Evolutionary conservation across 306 rosid genomes (phyloP).

Genomic region (Quercus wislizeni): DNA sequence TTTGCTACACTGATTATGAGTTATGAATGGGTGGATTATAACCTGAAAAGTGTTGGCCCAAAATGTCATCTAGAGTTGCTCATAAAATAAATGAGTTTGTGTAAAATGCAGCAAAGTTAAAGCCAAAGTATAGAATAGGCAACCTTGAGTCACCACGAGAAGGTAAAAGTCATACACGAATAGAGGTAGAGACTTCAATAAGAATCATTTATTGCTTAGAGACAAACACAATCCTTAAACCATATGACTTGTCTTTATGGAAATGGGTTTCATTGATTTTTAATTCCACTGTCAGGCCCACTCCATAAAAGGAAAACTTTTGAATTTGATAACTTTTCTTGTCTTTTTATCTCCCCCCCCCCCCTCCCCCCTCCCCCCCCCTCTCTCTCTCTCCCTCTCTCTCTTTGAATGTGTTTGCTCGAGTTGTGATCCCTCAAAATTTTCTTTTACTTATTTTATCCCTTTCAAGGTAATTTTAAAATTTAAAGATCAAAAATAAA

Average conservation of each 20-base stretch:
- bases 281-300: background rate
- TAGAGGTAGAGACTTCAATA: background rate
- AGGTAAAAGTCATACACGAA: background rate
- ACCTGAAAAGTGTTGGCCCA: background rate
- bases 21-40: background rate
- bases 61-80: background rate
- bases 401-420: background rate
- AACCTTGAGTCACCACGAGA: background rate
- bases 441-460: background rate
- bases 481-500: background rate
- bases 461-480: background rate
- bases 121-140: background rate
- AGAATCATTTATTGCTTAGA: background rate
- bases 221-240: background rate
- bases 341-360: background rate
- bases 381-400: too few relatives aligned
- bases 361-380: fast-evolving
- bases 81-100: background rate
- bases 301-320: background rate
- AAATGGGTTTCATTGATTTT: background rate
- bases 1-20: background rate
- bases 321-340: background rate
- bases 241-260: background rate
- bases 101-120: background rate
- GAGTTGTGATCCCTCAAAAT: background rate